phyloP scores from a whole-genome alignment of 129 eudicot genomes.

The Lactuca saligna region DNA sequence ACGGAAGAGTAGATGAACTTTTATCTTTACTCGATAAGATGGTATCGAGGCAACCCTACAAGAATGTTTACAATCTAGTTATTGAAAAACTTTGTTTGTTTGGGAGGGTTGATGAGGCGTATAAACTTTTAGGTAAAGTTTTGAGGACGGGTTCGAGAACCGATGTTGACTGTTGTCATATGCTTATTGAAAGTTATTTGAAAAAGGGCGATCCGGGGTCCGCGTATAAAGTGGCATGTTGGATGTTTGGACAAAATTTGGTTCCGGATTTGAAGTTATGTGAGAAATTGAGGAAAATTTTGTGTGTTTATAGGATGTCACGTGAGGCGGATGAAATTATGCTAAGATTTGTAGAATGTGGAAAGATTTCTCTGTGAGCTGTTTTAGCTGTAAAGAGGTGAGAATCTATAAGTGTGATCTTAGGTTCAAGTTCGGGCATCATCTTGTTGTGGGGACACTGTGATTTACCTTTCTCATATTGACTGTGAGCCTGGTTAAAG shows the following conservation, averaged over 20 bases:
- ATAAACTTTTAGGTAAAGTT: constrained; percentile 62
- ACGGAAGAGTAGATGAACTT: constrained; percentile 60
- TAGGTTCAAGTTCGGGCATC: too few species aligned
- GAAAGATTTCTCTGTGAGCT: constrained; percentile 30
- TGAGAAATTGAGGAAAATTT: constrained; percentile 60
- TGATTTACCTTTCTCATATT: too few species aligned
- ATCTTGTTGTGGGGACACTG: too few species aligned
- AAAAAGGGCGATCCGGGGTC: constrained; percentile 51
- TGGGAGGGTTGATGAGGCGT: constrained; percentile 70
- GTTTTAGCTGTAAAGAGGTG: neutral
- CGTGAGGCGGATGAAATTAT: constrained; percentile 76
- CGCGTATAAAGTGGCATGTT: constrained; percentile 72
- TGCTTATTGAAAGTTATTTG: constrained; percentile 59
- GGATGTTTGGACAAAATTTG: constrained; percentile 79
- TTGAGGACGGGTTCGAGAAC: constrained; percentile 62
- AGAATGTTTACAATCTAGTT: constrained; percentile 63
- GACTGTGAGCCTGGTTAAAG: too few species aligned
- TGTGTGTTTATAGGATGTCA: constrained; percentile 42
- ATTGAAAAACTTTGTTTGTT: constrained; percentile 75
- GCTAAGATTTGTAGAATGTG: constrained; percentile 76
- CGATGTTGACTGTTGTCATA: constrained; percentile 71
- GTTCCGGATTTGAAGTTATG: constrained; percentile 73
- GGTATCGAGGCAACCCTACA: constrained; percentile 46
- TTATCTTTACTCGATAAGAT: constrained; percentile 55
- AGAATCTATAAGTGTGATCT: too few species aligned